Conservation (phyloP, 192 early-diverging fungal genomes). For the Podila clonocystis region DNA sequence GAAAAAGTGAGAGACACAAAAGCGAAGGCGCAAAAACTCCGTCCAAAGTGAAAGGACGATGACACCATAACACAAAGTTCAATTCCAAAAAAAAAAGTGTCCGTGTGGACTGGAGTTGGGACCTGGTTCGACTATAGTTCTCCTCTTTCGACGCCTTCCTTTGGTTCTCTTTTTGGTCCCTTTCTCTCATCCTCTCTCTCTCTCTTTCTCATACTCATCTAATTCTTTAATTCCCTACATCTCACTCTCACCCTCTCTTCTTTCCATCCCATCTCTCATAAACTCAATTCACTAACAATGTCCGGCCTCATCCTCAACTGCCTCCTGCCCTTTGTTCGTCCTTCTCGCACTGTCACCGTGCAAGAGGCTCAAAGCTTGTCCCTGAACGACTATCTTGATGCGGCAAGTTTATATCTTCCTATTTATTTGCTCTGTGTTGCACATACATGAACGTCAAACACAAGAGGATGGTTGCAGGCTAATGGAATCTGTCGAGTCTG, state of each 20-base stretch:
- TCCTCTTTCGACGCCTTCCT: too few species aligned
- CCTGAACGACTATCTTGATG: conserved; percentile 37
- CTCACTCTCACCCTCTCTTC: neutral
- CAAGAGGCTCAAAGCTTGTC: conserved; percentile 45
- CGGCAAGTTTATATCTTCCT: conserved; percentile 17
- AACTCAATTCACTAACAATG: conserved; percentile 7
- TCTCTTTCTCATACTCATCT: too few species aligned
- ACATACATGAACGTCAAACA: neutral
- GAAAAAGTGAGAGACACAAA: too few species aligned
- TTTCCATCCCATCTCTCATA: neutral
- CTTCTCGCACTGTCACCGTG: conserved; percentile 44
- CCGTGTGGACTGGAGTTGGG: too few species aligned
- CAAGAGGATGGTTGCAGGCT: neutral
- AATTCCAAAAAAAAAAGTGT: too few species aligned
- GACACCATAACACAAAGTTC: too few species aligned
- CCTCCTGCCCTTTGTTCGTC: conserved; percentile 43
- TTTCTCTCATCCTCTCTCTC: too few species aligned
- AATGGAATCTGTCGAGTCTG: neutral
- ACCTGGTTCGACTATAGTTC: too few species aligned
- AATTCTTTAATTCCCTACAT: neutral
- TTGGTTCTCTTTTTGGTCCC: too few species aligned
- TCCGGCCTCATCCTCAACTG: conserved; percentile 53
- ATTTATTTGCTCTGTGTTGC: neutral
- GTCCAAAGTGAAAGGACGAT: too few species aligned
- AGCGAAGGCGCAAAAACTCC: too few species aligned